Evolutionary conservation across 2,329 filamentous ascomycete genomes (phyloP).

Genomic region (Pleoardoris graminearum): DNA sequence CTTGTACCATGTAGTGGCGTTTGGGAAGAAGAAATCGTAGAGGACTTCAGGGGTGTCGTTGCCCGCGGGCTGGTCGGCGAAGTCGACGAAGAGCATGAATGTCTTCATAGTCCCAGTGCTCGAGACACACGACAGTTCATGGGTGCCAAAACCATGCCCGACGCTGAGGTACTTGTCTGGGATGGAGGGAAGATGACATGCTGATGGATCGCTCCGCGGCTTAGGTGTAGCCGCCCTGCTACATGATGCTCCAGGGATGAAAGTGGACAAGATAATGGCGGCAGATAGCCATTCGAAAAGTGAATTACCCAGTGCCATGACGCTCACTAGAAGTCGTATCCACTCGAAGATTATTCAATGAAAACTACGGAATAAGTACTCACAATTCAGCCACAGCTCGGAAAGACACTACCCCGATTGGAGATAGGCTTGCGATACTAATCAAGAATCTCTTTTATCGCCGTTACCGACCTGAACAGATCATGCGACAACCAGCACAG

Average conservation of each 20-base stretch:
- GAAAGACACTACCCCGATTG: no score
- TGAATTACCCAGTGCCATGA: neutral
- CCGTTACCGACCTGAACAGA: no score
- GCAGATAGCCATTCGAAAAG: neutral
- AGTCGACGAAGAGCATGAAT: constrained; percentile 4
- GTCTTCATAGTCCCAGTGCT: neutral
- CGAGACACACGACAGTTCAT: neutral
- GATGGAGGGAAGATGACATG: neutral
- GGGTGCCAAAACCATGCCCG: neutral
- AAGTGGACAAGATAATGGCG: neutral
- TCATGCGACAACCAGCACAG: no score
- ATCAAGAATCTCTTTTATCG: no score
- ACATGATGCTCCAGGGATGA: neutral
- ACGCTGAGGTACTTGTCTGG: neutral
- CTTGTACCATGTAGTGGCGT: neutral
- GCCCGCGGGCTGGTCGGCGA: neutral
- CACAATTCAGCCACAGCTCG: no score
- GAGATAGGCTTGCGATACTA: no score
- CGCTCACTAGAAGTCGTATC: no score
- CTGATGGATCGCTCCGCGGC: neutral
- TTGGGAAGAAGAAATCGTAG: constrained; percentile 4
- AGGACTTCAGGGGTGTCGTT: constrained; percentile 1
- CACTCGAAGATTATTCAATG: no score
- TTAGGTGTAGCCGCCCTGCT: neutral
- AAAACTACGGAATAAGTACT: no score